phyloP scores from a whole-genome alignment of 148 eudicot genomes.

The Chenopodium berlandieri region DNA sequence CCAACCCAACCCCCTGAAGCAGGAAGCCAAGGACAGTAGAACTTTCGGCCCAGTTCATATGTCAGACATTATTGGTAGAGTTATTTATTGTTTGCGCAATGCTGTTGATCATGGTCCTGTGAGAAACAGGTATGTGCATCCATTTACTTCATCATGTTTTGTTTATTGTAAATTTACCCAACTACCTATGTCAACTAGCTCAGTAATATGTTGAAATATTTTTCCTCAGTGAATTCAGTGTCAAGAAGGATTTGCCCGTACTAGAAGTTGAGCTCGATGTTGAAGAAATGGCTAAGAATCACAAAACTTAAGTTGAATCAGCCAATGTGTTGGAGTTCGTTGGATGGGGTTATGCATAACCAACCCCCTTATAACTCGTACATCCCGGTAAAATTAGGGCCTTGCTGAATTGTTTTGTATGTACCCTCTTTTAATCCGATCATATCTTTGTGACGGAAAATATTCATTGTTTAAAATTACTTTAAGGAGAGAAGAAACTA shows the following conservation, averaged over 20 bases:
- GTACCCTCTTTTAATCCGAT: neutral
- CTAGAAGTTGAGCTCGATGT: slow-evolving; percentile 87
- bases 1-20: slow-evolving; percentile 16
- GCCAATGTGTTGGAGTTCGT: neutral
- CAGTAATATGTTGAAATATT: neutral
- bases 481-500: neutral
- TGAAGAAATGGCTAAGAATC: slow-evolving; percentile 86
- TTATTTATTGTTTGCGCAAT: slow-evolving; percentile 69
- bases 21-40: slow-evolving; percentile 93
- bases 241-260: slow-evolving; percentile 55
- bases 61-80: slow-evolving; percentile 80
- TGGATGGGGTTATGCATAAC: neutral
- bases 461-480: slow-evolving; percentile 10
- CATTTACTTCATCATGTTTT: too few relatives aligned
- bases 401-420: slow-evolving; percentile 15
- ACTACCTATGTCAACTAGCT: neutral
- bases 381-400: neutral
- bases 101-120: slow-evolving; percentile 96
- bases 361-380: neutral
- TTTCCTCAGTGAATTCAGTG: slow-evolving; percentile 25
- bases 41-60: slow-evolving; percentile 73
- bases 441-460: slow-evolving; percentile 4
- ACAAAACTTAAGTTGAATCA: slow-evolving; percentile 40
- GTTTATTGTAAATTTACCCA: neutral
- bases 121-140: slow-evolving; percentile 60